Evolutionary conservation across 2,329 filamentous ascomycete species (phyloP).

Genomic region (Botryotinia calthae): DNA sequence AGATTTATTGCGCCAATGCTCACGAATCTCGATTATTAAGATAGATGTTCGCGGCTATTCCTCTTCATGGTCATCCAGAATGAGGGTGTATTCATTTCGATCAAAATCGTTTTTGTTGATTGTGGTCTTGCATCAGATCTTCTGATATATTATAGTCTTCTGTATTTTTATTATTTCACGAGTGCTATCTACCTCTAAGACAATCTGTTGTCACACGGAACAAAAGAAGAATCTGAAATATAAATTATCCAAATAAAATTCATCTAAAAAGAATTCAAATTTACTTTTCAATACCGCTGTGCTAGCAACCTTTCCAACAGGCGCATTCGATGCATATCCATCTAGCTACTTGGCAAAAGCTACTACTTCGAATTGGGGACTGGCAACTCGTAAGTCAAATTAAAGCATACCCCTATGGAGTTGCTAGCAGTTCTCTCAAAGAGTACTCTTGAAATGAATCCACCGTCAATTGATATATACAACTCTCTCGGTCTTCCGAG

Average conservation of each 20-base stretch:
- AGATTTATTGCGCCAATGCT: background rate
- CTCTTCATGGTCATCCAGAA: background rate
- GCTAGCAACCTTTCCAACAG: background rate
- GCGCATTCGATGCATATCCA: background rate
- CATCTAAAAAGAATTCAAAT: background rate
- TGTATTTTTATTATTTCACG: background rate
- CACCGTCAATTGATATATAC: rapidly evolving
- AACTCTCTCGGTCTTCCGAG: background rate
- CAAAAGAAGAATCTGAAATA: background rate
- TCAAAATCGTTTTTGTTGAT: background rate
- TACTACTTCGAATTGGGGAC: background rate
- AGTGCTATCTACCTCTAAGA: background rate
- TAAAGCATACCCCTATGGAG: background rate
- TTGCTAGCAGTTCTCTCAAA: background rate
- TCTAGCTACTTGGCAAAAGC: background rate
- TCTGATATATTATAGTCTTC: background rate
- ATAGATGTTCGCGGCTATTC: too few relatives aligned
- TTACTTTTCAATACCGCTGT: background rate
- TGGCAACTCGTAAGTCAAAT: background rate
- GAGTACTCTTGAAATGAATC: background rate
- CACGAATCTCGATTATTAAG: rapidly evolving
- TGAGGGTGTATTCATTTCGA: background rate
- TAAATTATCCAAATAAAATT: background rate
- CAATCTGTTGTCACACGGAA: background rate
- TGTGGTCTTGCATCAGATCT: background rate